phyloP scores from a whole-genome alignment of 495 filamentous ascomycete genomes.

The Penicillium desertorum region DNA sequence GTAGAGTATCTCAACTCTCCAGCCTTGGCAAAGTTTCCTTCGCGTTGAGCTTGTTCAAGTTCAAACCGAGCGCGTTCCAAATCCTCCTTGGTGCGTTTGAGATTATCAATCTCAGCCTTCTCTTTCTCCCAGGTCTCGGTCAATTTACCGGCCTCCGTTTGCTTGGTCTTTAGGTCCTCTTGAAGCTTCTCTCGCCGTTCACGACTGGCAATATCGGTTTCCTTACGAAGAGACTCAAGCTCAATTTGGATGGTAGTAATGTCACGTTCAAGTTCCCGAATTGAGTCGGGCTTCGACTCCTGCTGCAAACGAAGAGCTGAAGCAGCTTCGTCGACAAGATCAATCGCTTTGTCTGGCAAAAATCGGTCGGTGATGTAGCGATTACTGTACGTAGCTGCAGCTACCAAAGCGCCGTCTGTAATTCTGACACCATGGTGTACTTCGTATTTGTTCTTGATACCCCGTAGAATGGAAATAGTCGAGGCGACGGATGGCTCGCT shows the following conservation, averaged over 20 bases:
- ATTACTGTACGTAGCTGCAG: constrained; percentile 88
- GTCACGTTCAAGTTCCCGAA: constrained; percentile 83
- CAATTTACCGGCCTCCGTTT: constrained; percentile 65
- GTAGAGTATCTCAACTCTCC: constrained; percentile 83
- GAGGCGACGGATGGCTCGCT: constrained; percentile 86
- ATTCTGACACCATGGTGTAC: constrained; percentile 93
- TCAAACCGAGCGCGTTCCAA: constrained; percentile 82
- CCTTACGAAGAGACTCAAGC: constrained; percentile 90
- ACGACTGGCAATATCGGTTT: constrained; percentile 81
- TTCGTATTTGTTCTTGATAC: constrained; percentile 96
- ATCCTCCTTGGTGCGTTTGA: constrained; percentile 82
- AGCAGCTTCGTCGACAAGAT: constrained; percentile 93
- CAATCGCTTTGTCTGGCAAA: constrained; percentile 94
- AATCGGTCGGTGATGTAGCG: constrained; percentile 97
- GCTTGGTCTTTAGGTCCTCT: constrained; percentile 65
- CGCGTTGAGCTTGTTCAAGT: constrained; percentile 81
- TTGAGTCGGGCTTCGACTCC: constrained; percentile 93
- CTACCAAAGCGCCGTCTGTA: constrained; percentile 86
- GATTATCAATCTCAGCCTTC: constrained; percentile 72
- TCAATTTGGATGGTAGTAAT: constrained; percentile 99
- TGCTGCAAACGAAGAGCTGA: constrained; percentile 88
- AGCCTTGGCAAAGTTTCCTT: constrained; percentile 87
- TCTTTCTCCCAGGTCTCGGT: constrained; percentile 89
- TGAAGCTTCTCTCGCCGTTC: constrained; percentile 89
- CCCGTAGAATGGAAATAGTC: constrained; percentile 92